Base-by-base conservation (phyloP, 2,329 filamentous ascomycete genomes). In the Trichoderma citrinoviride region DNA sequence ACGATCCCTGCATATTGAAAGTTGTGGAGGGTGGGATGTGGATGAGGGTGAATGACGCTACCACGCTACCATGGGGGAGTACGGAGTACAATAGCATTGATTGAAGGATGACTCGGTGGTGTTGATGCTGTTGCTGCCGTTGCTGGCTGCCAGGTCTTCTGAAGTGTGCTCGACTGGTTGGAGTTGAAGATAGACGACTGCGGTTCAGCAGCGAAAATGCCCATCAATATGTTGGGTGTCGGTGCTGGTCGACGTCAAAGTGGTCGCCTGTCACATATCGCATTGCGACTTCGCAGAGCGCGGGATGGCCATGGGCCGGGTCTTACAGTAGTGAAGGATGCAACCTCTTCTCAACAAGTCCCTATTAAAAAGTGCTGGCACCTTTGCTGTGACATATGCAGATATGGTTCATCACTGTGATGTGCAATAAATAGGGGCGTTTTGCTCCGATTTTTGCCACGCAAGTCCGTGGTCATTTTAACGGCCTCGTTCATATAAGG, bases 1-100 rank as follows among this genome's bases (percentile, higher is more conserved):
- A 60, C 55, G 63, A 65, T 60, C 63, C 63, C 49, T 53, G 54
- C 62, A 58, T 50, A 47, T 46, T 60, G 53, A 47, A 23, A 61
- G 56, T 21, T 8, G 61, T 37, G 41, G 37, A 41, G 19, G 54
- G 47, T 55, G 41, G 40, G 43, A 19, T 55, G 58, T 44, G 46
- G 58, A 14, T 25, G 33, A 37, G 8, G 15, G n/a, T 47, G 50
- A 40, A 44, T 41, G n/a, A 40, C 49, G 49, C 49, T 52, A 21
- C 43, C 47, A 14, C 58, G 47, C 44, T 37, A 57, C 23, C 29
- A 21, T 33, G n/a, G n/a, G n/a, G n/a, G n/a, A n/a, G n/a, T 44
- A 15, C 33, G 37, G n/a, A n/a, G n/a, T n/a, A n/a, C n/a, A n/a
- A n/a, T n/a, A 61, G 47, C 46, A 44, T 33, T 37, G 17, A 12